These are phyloP conservation scores for Camellia japonica DNA, from an alignment of 148 eudicot species.

Conservation along the genomic window DNA sequence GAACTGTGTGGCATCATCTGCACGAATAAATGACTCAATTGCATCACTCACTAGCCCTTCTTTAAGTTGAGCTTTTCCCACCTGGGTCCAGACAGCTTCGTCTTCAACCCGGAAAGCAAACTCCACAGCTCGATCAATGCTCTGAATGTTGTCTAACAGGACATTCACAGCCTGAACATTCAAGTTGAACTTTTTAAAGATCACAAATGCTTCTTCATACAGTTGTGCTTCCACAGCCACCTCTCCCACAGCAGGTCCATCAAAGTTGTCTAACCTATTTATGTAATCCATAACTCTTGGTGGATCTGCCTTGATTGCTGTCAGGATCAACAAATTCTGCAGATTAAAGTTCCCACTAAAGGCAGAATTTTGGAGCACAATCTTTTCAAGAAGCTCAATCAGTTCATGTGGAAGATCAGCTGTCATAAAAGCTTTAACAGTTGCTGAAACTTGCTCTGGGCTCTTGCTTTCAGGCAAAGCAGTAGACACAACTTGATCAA, in stretches of 20 bases:
- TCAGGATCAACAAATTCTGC: conserved; percentile 86
- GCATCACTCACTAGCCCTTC: conserved; percentile 87
- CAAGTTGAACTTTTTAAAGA: conserved; percentile 87
- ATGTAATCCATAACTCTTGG: conserved; percentile 92
- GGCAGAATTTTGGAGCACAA: conserved; percentile 94
- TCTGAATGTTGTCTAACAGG: conserved; percentile 62
- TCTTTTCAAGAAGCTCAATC: conserved; percentile 90
- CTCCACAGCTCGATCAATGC: conserved; percentile 83
- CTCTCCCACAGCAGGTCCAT: conserved; percentile 94
- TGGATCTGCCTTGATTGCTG: conserved; percentile 91
- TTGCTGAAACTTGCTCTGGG: conserved; percentile 97
- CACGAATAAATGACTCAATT: conserved; percentile 93
- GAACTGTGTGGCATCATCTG: conserved; percentile 88
- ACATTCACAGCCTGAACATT: conserved; percentile 91
- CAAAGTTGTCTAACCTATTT: conserved; percentile 90
- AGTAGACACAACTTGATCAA: conserved; percentile 96
- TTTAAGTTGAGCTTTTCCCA: conserved; percentile 80
- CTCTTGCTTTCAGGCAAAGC: conserved; percentile 98
- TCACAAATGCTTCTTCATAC: conserved; percentile 88
- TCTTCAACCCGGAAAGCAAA: conserved; percentile 97
- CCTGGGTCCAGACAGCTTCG: conserved; percentile 96
- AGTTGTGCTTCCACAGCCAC: conserved; percentile 92
- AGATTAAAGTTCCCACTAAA: conserved; percentile 91
- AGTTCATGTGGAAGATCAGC: conserved; percentile 96
- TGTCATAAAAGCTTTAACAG: conserved; percentile 97